A percentile compares a stretch with the other conserved stretches of the same genome.
phyloP scores from a whole-genome alignment of 2,329 filamentous ascomycete species.

The Phaeosphaeriaceae sp. region DNA sequence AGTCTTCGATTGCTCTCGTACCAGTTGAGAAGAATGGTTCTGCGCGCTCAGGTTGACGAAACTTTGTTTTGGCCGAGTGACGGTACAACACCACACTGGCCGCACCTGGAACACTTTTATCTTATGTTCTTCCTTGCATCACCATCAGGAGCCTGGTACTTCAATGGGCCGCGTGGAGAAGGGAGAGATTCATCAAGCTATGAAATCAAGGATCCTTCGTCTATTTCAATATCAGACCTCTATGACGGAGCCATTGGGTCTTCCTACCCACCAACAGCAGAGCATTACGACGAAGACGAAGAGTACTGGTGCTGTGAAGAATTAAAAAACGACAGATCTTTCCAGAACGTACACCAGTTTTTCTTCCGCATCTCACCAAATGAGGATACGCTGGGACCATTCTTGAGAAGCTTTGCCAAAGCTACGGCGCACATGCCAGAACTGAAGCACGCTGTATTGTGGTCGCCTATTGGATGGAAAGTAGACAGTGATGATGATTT shows the following conservation, averaged over 20 bases:
- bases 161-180: conserved; percentile 14
- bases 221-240: too few species aligned
- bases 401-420: conserved; percentile 16
- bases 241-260: too few species aligned
- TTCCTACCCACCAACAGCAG: too few species aligned
- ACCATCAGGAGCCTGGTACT: conserved; percentile 20
- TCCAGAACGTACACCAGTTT: neutral
- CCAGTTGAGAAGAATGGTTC: conserved; percentile 6
- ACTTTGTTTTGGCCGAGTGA: conserved; percentile 17
- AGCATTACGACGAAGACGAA: too few species aligned
- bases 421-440: conserved; percentile 14
- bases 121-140: conserved; percentile 10
- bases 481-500: neutral
- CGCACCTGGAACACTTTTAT: conserved; percentile 11
- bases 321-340: neutral
- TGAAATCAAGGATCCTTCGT: too few species aligned
- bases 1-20: conserved; percentile 18
- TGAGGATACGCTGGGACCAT: conserved; percentile 3
- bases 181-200: too few species aligned
- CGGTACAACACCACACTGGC: conserved; percentile 11
- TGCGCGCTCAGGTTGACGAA: conserved; percentile 10
- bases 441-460: conserved; percentile 7
- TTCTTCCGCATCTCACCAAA: conserved; percentile 10
- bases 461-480: conserved; percentile 4
- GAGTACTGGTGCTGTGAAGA: too few species aligned